Base-by-base conservation (phyloP, 495 filamentous ascomycete species). In the Hypoxylon intermedium region DNA sequence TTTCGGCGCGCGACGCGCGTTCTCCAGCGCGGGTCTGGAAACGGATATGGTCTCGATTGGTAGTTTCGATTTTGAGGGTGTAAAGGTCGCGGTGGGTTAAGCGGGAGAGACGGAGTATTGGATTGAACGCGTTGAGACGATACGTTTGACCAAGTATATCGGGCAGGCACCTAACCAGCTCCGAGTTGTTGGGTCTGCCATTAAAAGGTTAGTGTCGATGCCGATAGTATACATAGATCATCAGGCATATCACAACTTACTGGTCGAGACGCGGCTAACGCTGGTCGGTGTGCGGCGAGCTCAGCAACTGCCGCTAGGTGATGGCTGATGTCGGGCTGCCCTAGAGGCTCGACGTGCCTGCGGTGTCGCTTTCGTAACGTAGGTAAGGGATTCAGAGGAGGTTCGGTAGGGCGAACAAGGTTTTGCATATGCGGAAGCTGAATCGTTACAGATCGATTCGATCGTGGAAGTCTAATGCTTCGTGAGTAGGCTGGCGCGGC, bases 161-260 rank as follows among this genome's bases (percentile, higher is more conserved):
- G 42, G 49, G 44, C 12, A 50, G 42, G 60, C 46, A 9, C 49
- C 60, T 64, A 64, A 58, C 60, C 13, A 58, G 20, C 49, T 6
- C 54, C 33, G 28, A 45, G 37, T 12, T 50, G 3, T 33, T 26
- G 50, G 6, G 18, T 16, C 60, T 63, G 12, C 6, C 16, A 3
- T 26, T 19, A 0, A 19, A 45, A 50, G 6, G 38, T 64, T 45
- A 64, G 44, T 16, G 6, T 3, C 6, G 16, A 34, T 23, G 16
- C 2, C 13, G 5, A 45, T 16, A 16, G 18, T n/a, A 7, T 9
- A 45, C 2, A 28, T 12, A 4, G 4, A 45, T 18, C 12, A 30
- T 9, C 9, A 21, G 12, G 41, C n/a, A n/a, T n/a, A n/a, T 43
- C 18, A 2, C 12, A 15, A 60, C 58, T 47, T 21, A 54, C 58